These are phyloP conservation scores for Fusarium scirpi DNA, from an alignment of 2,329 filamentous ascomycete genomes.

Conservation along the genomic window DNA sequence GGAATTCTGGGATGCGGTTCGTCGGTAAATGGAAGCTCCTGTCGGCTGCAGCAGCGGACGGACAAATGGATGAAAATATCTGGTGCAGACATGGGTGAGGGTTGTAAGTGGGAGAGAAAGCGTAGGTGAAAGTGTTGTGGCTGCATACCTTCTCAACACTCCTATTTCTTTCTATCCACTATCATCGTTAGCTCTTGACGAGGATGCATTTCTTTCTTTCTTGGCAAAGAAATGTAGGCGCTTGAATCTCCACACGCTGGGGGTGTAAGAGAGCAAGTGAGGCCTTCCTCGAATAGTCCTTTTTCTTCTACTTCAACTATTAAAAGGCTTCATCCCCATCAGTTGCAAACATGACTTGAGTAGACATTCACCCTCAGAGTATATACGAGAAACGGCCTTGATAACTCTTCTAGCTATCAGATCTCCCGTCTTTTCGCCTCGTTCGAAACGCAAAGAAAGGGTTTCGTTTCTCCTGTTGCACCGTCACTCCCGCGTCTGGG, in stretches of 20 bases:
- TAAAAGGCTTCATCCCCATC: conserved; percentile 27
- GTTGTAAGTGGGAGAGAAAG: not conserved
- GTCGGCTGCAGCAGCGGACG: conserved; percentile 35
- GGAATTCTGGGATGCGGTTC: conserved; percentile 23
- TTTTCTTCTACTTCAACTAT: conserved; percentile 21
- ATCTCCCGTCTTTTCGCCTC: conserved; percentile 29
- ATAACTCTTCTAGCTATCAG: conserved; percentile 1
- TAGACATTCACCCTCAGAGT: not conserved
- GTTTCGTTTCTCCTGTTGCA: conserved; percentile 35
- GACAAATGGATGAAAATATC: conserved; percentile 37
- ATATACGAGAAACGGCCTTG: conserved; percentile 1
- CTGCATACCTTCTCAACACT: conserved; percentile 13
- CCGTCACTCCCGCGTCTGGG: conserved; percentile 43
- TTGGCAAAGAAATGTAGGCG: conserved; percentile 28
- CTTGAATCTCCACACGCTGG: conserved; percentile 21
- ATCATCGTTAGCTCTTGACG: conserved; percentile 1
- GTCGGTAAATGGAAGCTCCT: conserved; percentile 13
- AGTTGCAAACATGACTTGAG: not conserved
- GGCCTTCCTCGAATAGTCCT: conserved; percentile 6
- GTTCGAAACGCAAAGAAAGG: conserved; percentile 38
- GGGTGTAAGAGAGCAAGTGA: conserved; percentile 21
- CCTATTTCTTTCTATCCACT: conserved; percentile 8
- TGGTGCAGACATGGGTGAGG: conserved; percentile 7
- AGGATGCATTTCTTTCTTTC: not conserved
- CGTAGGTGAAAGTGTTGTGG: conserved; percentile 8